Percentiles rank a stretch among this genome's conserved stretches.
Conservation (phyloP, 1,284 basidiomycete species). For the Tranzscheliella williamsii region DNA sequence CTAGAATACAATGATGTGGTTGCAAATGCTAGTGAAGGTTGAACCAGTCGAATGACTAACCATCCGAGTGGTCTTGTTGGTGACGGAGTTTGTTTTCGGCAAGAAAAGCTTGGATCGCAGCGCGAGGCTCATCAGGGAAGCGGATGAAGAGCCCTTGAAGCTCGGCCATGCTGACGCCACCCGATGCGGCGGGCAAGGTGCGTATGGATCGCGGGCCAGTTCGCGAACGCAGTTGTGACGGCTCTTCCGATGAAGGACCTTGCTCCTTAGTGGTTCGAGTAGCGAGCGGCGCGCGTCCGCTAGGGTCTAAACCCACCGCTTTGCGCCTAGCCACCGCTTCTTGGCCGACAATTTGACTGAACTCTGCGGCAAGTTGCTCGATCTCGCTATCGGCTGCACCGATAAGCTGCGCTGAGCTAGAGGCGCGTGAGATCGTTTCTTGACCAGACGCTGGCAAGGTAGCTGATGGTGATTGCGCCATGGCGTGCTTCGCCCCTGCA, state of each 20-base stretch:
- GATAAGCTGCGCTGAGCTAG: not conserved
- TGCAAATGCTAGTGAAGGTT: too few relatives aligned
- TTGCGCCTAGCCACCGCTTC: constrained; percentile 21
- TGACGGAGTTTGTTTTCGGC: constrained; percentile 2
- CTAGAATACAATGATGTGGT: too few relatives aligned
- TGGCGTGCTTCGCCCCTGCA: not conserved
- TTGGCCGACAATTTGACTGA: constrained; percentile 24
- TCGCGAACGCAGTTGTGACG: too few relatives aligned
- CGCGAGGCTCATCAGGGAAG: constrained; percentile 50
- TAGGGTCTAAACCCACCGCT: constrained; percentile 29
- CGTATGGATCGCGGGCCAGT: constrained; percentile 5
- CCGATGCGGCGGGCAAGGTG: constrained; percentile 42
- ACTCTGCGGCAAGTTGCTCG: constrained; percentile 13
- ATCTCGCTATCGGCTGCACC: constrained; percentile 23
- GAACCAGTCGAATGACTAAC: too few relatives aligned
- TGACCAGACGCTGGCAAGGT: not conserved
- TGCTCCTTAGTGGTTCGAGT: too few relatives aligned
- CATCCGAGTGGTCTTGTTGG: too few relatives aligned
- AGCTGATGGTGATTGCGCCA: not conserved
- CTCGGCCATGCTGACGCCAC: constrained; percentile 61
- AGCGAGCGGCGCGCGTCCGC: constrained; percentile 5
- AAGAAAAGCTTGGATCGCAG: constrained; percentile 47
- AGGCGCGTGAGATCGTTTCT: not conserved
- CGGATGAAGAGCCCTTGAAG: constrained; percentile 60
- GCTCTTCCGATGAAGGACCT: not conserved